Evolutionary conservation across 208 protist species (phyloP).

Genomic region (Vickermania ingenoplastis): DNA sequence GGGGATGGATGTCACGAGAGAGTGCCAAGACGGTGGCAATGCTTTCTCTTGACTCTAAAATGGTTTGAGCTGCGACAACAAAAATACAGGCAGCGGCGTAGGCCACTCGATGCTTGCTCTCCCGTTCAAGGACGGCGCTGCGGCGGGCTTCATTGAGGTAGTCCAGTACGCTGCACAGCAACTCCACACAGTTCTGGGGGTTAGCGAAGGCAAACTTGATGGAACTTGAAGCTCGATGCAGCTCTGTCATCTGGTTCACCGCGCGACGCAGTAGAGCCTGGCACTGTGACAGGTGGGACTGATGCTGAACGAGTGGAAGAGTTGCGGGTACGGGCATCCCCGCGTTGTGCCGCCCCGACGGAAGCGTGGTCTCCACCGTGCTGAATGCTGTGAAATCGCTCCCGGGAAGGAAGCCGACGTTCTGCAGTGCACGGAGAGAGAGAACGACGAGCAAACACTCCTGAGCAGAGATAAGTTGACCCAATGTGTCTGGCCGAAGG

Average conservation of each 20-base stretch:
- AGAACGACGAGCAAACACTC: conserved; percentile 52
- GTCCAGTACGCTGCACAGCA: conserved; percentile 35
- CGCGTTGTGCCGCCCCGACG: conserved; percentile 7
- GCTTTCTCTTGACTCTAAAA: conserved; percentile 58
- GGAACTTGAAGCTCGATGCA: conserved; percentile 17
- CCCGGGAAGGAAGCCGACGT: conserved; percentile 22
- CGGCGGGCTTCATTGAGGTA: conserved; percentile 22
- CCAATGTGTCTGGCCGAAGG: conserved; percentile 37
- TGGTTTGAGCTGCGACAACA: conserved; percentile 42
- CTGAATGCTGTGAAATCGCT: neutral
- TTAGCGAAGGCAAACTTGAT: conserved; percentile 59
- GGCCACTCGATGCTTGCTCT: conserved; percentile 46
- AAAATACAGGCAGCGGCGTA: conserved; percentile 43
- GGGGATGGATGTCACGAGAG: conserved; percentile 10
- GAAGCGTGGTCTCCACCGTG: conserved; percentile 6
- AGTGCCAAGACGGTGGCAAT: conserved; percentile 24
- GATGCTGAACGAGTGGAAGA: conserved; percentile 12
- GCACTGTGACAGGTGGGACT: conserved; percentile 39
- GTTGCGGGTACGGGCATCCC: conserved; percentile 36
- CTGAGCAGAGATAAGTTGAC: conserved; percentile 55
- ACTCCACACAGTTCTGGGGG: conserved; percentile 20
- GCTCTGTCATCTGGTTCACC: conserved; percentile 37
- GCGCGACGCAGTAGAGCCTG: conserved; percentile 47
- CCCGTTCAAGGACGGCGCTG: conserved; percentile 31
- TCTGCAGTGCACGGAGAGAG: conserved; percentile 63